Evolutionary conservation across 2,329 filamentous ascomycete species (phyloP), one percentile per base, ranked within the genome.

Genomic region (Diaporthe sp.): DNA sequence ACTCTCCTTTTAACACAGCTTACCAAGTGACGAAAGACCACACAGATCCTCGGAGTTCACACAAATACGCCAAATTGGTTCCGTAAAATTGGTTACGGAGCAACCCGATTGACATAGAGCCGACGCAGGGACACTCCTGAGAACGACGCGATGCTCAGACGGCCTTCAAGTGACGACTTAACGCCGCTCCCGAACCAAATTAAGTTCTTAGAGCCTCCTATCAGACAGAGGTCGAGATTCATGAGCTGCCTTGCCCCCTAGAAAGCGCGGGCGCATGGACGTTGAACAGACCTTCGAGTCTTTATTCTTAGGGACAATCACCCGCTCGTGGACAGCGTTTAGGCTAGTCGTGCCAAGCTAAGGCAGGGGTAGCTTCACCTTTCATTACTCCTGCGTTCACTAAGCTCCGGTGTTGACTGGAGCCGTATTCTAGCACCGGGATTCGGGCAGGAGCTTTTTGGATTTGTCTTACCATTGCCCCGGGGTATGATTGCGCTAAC

Each of bases 311-410:
- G 42, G 17, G 17, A 47, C 60, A 47, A 31, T 7, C 60, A 28
- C 39, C n/a, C 8, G 1, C 13, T 15, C n/a, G 12, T 31, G 42
- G 31, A 17, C 9, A 31, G 25, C 9, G 17, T 28, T 42, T 65
- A 65, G 28, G 17, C 20, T 7, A 10, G 7, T 65, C 47, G 60
- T 31, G 9, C 25, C 39, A 47, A 47, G 60, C 60, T 65, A 65
- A 65, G 3, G 9, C 60, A 65, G 60, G 60, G 60, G 60, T 47
- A 65, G 60, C 60, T 31, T 65, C 60, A 34, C 17, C 25, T 47
- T 47, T 20, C n/a, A 47, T 65, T 47, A 13, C 60, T 22, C 9
- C 17, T 65, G 25, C 39, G 0, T 8, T 22, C 2, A 31, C 15
- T 25, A 47, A 47, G 60, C 17, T 15, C 39, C 60, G 60, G 60